Percentiles rank a stretch among this genome's conserved stretches.
phyloP scores from a whole-genome alignment of 1,284 basidiomycete genomes.

The Naganishia sp. region DNA sequence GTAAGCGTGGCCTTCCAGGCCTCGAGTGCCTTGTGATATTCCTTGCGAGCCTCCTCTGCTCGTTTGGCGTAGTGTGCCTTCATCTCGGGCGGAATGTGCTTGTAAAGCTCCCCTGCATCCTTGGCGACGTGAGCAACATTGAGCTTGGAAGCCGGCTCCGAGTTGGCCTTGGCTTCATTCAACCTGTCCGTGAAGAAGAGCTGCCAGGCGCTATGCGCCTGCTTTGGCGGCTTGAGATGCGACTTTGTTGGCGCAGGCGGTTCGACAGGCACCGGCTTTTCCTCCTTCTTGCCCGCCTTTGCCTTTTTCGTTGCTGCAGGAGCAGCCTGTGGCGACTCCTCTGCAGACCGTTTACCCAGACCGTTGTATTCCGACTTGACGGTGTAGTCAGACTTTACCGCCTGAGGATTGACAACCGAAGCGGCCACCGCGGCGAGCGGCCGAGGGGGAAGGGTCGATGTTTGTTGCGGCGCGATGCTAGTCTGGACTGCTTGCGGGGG shows the following conservation, averaged over 20 bases:
- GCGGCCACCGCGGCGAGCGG: constrained; percentile 4
- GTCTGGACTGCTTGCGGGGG: constrained; percentile 17
- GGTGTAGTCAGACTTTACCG: constrained; percentile 15
- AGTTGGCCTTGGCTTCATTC: constrained; percentile 73
- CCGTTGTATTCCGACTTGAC: constrained; percentile 23
- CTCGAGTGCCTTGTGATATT: constrained; percentile 72
- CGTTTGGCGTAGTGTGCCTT: constrained; percentile 83
- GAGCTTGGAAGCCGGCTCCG: constrained; percentile 66
- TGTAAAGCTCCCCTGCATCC: constrained; percentile 89
- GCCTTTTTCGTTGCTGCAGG: constrained; percentile 24
- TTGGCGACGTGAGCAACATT: constrained; percentile 96
- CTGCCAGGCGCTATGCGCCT: constrained; percentile 94
- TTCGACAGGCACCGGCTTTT: constrained; percentile 11
- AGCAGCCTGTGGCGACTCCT: constrained; percentile 10
- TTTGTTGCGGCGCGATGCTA: constrained; percentile 12
- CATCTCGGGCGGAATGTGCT: constrained; percentile 71
- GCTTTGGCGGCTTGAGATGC: constrained; percentile 78
- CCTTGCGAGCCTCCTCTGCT: constrained; percentile 79
- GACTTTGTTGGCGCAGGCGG: constrained; percentile 48
- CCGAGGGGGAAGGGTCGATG: constrained; percentile 10
- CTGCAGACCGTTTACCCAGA: constrained; percentile 30
- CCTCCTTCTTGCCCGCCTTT: constrained; percentile 25
- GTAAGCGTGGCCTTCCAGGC: constrained; percentile 87
- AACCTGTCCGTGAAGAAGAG: constrained; percentile 97
- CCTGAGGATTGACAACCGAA: constrained; percentile 3